Base-by-base conservation (phyloP, 2,329 filamentous ascomycete species). In the Fusarium pseudocircinatum region DNA sequence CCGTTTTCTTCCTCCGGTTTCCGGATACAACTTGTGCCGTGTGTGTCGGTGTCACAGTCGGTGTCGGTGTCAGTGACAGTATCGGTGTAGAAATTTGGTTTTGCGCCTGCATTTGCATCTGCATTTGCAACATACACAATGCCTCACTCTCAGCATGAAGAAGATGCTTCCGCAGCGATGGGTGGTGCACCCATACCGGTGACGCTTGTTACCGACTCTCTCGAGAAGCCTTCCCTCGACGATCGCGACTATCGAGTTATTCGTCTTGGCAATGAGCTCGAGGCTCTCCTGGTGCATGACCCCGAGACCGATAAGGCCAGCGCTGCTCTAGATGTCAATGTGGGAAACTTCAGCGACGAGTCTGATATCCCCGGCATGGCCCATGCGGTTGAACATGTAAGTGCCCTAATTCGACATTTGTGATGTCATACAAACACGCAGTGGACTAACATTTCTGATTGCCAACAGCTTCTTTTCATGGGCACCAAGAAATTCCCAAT, bases 401-500 rank as follows among this genome's bases (percentile, higher is more conserved):
- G 83, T 65, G 67, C 28, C 60, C 46, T 57, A 37, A 56, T 30
- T 49, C 18, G 37, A 39, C 54, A 36, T 12, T 18, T 57, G 59
- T 44, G 37, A 57, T 60, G 40, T 18, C 20, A n/a, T 39, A 26
- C 4, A 37, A 13, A 34, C 36, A 50, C n/a, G n/a, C n/a, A 36
- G 32, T 44, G 54, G 44, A 49, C 75, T 78, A 56, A 78, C 58
- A 18, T 37, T 43, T 40, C 56, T 39, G 12, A 30, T 60, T 32
- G 12, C n/a, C 16, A 39, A 37, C 59, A 91, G 87, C 85, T 98
- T 73, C 86, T 99, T 30, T 99, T 99, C 85, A 98, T 99, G 96
- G 96, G 96, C 56, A 99, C 96, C 13, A 93, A 97, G 83, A 99
- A 98, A 89, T 99, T 96, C 79, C 96, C 96, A 2, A 90, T 92